Conservation (phyloP, 441 rosid species). For the Geranium incanum region DNA sequence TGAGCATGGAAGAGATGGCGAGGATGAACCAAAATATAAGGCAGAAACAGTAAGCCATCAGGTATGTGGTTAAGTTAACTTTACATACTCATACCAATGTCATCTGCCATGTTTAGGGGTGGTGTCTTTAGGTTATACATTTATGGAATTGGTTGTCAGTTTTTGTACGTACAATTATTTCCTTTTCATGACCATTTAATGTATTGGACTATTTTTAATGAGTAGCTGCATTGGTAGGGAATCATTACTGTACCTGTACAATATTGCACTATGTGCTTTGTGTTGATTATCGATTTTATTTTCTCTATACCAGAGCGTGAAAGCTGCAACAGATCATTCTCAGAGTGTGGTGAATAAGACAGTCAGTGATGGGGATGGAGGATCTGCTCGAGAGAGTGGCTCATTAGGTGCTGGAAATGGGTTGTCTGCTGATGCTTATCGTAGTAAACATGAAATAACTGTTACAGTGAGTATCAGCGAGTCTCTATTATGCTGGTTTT, state of each 20-base stretch:
- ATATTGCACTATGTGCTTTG: neutral
- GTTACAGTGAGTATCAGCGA: conserved; percentile 48
- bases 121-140: too few relatives aligned
- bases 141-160: too few relatives aligned
- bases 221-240: neutral
- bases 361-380: conserved; percentile 34
- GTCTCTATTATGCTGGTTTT: neutral
- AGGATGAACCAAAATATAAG: conserved; percentile 32
- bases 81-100: neutral
- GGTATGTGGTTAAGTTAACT: conserved; percentile 29
- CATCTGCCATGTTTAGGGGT: neutral
- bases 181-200: neutral
- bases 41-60: conserved; percentile 34
- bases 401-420: conserved; percentile 34
- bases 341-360: conserved; percentile 42
- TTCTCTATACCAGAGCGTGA: conserved; percentile 27
- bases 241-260: neutral
- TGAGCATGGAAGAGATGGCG: conserved; percentile 29
- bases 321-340: conserved; percentile 35
- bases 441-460: conserved; percentile 76
- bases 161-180: too few relatives aligned
- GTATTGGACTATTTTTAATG: neutral
- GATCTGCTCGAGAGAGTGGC: conserved; percentile 41
- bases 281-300: neutral
- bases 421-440: conserved; percentile 62